A percentile compares a stretch with the other conserved stretches of the same genome.
These are phyloP conservation scores for Kodamaea laetipori DNA, from an alignment of 805 yeast species.

Conservation along the genomic window DNA sequence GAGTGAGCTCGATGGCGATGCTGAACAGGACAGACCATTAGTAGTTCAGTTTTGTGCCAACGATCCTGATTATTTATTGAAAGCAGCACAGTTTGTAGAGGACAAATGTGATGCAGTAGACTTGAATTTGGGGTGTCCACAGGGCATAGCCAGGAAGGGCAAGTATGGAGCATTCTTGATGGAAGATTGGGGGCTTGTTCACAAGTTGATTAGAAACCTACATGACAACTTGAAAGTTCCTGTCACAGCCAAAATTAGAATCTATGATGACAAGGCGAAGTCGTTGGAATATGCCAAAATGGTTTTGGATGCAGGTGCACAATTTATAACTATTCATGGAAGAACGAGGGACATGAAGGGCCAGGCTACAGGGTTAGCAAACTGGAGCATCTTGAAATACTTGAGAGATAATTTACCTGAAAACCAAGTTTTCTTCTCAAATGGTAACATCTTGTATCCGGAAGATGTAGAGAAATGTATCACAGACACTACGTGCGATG, in stretches of 20 bases:
- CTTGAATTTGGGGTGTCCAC: slow-evolving; percentile 96
- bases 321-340: slow-evolving; percentile 92
- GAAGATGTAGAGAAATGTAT: slow-evolving; percentile 76
- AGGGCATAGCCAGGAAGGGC: slow-evolving; percentile 94
- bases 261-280: slow-evolving; percentile 82
- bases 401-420: slow-evolving; percentile 73
- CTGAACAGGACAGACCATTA: slow-evolving; percentile 72
- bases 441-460: slow-evolving; percentile 92
- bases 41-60: slow-evolving; percentile 97
- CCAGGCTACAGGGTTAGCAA: slow-evolving; percentile 92
- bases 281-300: slow-evolving; percentile 82
- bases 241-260: slow-evolving; percentile 93
- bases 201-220: slow-evolving; percentile 66
- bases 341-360: slow-evolving; percentile 98
- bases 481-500: slow-evolving; percentile 70
- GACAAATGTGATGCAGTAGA: slow-evolving; percentile 94
- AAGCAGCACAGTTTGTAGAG: slow-evolving; percentile 80
- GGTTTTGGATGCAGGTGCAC: slow-evolving; percentile 93
- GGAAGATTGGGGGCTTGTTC: slow-evolving; percentile 94
- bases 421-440: slow-evolving; percentile 88
- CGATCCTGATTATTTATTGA: slow-evolving; percentile 78
- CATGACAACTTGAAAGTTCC: slow-evolving; percentile 79
- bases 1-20: slow-evolving; percentile 71
- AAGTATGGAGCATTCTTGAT: slow-evolving; percentile 92
- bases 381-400: slow-evolving; percentile 79